These are phyloP conservation scores for Neostapfia colusana DNA, from an alignment of 176 grass and related monocot species.

Conservation along the genomic window DNA sequence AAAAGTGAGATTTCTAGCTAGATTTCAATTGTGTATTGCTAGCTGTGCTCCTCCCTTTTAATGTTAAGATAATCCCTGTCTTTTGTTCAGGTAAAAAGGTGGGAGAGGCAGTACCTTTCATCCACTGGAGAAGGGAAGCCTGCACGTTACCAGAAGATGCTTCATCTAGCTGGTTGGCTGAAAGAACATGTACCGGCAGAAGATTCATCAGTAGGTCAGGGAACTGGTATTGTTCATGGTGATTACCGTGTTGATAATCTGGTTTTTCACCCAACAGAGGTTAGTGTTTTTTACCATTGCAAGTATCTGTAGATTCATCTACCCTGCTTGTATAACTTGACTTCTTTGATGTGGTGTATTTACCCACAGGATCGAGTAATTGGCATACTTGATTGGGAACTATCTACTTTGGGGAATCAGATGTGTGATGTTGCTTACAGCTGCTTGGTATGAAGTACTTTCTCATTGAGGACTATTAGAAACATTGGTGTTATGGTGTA, in stretches of 20 bases:
- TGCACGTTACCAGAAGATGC: conserved; percentile 70
- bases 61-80: conserved; percentile 11
- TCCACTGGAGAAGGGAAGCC: conserved; percentile 81
- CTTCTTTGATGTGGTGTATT: conserved; percentile 13
- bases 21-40: conserved; percentile 11
- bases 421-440: conserved; percentile 99
- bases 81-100: conserved; percentile 71
- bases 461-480: neutral
- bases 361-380: conserved; percentile 77
- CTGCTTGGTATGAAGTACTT: conserved; percentile 56
- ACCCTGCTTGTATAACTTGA: neutral
- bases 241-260: conserved; percentile 92
- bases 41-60: neutral
- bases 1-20: neutral
- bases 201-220: conserved; percentile 55
- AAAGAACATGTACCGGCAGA: conserved; percentile 70
- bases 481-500: too few relatives aligned
- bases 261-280: conserved; percentile 87
- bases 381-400: conserved; percentile 97
- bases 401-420: conserved; percentile 96
- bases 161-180: conserved; percentile 76
- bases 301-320: conserved; percentile 8
- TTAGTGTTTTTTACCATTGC: conserved; percentile 37
- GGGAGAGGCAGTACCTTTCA: conserved; percentile 82
- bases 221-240: conserved; percentile 87